phyloP scores from a whole-genome alignment of 208 protist genomes.

The Crithidia expoeki region DNA sequence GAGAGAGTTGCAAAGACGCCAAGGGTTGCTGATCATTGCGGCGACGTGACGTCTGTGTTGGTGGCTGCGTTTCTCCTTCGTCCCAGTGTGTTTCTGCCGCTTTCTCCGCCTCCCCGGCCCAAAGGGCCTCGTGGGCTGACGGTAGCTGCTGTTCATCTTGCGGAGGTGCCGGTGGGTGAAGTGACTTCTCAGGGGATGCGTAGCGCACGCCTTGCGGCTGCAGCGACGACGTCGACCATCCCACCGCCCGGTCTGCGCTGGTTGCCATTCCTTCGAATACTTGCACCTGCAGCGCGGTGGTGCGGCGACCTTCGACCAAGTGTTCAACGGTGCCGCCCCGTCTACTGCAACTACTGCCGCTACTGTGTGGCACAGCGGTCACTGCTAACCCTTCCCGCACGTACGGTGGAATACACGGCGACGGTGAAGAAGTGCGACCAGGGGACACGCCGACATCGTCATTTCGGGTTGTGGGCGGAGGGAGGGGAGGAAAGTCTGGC shows the following conservation, averaged over 20 bases:
- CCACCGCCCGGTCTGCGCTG: not conserved
- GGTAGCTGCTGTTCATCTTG: not conserved
- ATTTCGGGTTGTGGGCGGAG: constrained; percentile 17
- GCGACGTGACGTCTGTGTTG: constrained; percentile 30
- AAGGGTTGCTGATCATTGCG: not conserved
- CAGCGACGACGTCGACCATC: not conserved
- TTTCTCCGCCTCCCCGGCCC: not conserved
- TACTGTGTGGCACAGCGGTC: not conserved
- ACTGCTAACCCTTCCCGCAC: not conserved
- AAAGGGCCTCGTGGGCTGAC: not conserved
- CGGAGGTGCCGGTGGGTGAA: not conserved
- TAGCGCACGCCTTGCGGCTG: not conserved
- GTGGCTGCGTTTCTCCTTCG: constrained; percentile 1
- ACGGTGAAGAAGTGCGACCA: constrained; percentile 8
- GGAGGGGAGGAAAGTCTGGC: not conserved
- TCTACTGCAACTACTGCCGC: no score
- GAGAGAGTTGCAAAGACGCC: not conserved
- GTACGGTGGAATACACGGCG: constrained; percentile 1
- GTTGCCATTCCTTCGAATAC: not conserved
- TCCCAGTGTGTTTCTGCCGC: not conserved
- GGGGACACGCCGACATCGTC: constrained; percentile 1
- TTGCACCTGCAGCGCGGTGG: constrained; percentile 27
- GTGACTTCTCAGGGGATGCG: constrained; percentile 13
- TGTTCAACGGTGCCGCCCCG: constrained; percentile 15
- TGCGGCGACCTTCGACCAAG: constrained; percentile 26